phyloP scores from a whole-genome alignment of 148 eudicot genomes.

The Linanthus parryae region DNA sequence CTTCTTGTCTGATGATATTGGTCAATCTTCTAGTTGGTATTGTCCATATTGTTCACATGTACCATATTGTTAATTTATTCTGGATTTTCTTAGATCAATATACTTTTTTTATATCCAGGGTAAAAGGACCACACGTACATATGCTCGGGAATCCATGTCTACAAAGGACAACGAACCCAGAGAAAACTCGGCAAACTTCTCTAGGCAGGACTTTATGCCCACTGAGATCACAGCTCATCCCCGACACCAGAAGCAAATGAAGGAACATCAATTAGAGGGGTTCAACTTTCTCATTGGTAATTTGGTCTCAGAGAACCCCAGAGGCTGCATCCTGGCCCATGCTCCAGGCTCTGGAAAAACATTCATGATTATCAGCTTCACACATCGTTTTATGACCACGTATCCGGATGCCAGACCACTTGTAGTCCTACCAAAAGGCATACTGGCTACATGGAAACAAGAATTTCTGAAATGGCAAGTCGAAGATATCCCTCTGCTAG shows the following conservation, averaged over 20 bases:
- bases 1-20: too few relatives aligned
- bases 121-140: slow-evolving; percentile 45
- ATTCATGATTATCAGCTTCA: slow-evolving; percentile 88
- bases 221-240: slow-evolving; percentile 72
- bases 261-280: slow-evolving; percentile 87
- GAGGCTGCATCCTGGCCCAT: slow-evolving; percentile 95
- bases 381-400: slow-evolving; percentile 83
- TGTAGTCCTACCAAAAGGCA: slow-evolving; percentile 81
- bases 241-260: slow-evolving; percentile 81
- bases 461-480: slow-evolving; percentile 87
- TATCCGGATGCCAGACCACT: slow-evolving; percentile 75
- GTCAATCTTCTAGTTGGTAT: too few relatives aligned
- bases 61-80: not conserved
- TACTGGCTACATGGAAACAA: slow-evolving; percentile 73
- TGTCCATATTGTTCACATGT: too few relatives aligned
- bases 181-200: slow-evolving; percentile 34
- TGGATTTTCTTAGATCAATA: not conserved
- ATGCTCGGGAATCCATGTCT: slow-evolving; percentile 40
- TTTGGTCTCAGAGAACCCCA: slow-evolving; percentile 66
- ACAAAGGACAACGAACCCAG: slow-evolving; percentile 29
- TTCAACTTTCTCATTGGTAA: slow-evolving; percentile 78
- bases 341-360: slow-evolving; percentile 98
- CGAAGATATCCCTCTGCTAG: slow-evolving; percentile 67
- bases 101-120: slow-evolving; percentile 29
- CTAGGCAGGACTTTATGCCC: slow-evolving; percentile 39